Evolutionary conservation across 176 grass and related monocot species (phyloP), one percentile per base, ranked within the genome.

Genomic region (Hsuehochloa calcarea): DNA sequence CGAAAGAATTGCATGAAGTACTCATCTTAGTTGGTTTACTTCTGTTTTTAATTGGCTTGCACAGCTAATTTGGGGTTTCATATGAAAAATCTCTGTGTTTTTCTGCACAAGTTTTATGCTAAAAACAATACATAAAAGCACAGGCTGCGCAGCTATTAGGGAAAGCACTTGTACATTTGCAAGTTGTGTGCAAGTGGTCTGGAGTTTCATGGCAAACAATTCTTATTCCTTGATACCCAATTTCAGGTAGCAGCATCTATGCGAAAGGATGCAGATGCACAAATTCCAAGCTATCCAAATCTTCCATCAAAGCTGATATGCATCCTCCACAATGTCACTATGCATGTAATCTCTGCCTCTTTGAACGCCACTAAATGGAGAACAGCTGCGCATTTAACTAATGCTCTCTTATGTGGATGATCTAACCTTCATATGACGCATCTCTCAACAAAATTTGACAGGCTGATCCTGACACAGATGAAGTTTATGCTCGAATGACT

Each of bases 241-340:
- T 91, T 89, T 82, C 92, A 94, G 92, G 89, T 94, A 10, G 92
- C 92, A 52, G 92, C 92, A 89, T 94, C 92, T 71, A 89, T 94
- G 92, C 81, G 85, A 58, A 94, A 83, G 87, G 87, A 94, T 64
- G 85, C 90, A 85, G 72, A 91, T 65, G 85, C 87, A 60, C 85
- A 91, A 70, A 82, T 94, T 89, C 92, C 92, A 39, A 87, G 88
- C 89, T 94, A 91, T 79, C 92, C 89, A 87, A 94, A 94, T 87
- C 92, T 94, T 75, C 81, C 84, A 26, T 91, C 92, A 82, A 87
- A 87, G 81, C 84, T 94, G 79, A 87, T 94, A 83, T 94, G 92
- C 77, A 86, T 94, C 65, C 89, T 94, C 83, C 85, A 78, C 56
- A 89, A 60, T 82, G 92, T 94, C 47, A 87, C 87, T 61, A 86